Evolutionary conservation across 2,329 filamentous ascomycete genomes (phyloP).

Genomic region (Dactylellina leptospora): DNA sequence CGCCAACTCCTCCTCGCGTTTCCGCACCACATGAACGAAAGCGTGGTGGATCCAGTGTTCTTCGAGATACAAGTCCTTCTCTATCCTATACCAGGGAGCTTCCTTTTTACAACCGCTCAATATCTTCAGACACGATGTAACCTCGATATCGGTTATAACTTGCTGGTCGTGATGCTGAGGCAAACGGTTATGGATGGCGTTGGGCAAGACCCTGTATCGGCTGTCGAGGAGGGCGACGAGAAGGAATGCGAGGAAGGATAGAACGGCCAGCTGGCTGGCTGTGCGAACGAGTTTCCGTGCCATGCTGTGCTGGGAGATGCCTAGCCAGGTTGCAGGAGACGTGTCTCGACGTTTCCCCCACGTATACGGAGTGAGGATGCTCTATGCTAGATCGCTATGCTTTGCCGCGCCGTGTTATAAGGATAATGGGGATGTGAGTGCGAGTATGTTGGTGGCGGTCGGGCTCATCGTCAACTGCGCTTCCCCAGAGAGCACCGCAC

Average conservation of each 20-base stretch:
- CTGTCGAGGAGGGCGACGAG: slow-evolving; percentile 84
- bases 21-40: slow-evolving; percentile 82
- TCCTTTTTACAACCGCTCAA: slow-evolving; percentile 72
- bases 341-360: no score
- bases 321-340: slow-evolving; percentile 5
- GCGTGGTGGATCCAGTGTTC: slow-evolving; percentile 77
- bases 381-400: no score
- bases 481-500: slow-evolving; percentile 15
- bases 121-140: slow-evolving; percentile 77
- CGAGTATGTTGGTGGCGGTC: slow-evolving; percentile 16
- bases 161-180: slow-evolving; percentile 84
- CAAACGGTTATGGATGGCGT: slow-evolving; percentile 84
- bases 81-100: slow-evolving; percentile 74
- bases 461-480: slow-evolving; percentile 46
- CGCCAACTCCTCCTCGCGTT: slow-evolving; percentile 82
- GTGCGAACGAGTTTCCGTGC: slow-evolving; percentile 63
- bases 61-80: slow-evolving; percentile 87
- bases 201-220: slow-evolving; percentile 85
- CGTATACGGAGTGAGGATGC: no score
- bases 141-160: slow-evolving; percentile 84
- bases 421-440: no score
- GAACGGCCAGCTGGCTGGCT: slow-evolving; percentile 75
- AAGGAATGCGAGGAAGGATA: slow-evolving; percentile 73
- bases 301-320: slow-evolving; percentile 47
- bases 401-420: no score